Base-by-base conservation (phyloP, 345 rosid species). In the Arabidopsis suecica region DNA sequence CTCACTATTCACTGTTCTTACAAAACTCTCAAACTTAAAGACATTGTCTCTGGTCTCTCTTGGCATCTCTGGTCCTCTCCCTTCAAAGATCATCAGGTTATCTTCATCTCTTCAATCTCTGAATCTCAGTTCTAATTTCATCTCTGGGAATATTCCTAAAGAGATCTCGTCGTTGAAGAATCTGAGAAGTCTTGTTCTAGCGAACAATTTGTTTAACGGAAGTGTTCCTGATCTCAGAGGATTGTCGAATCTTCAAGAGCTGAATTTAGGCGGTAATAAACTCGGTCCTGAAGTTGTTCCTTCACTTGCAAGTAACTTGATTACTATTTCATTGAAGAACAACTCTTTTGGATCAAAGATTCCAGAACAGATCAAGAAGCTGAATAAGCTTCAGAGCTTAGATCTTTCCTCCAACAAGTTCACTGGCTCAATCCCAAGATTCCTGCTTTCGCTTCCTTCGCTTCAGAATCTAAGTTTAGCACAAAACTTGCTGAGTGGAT, bases 51-150 rank as follows among this genome's bases (percentile, higher is more conserved):
- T 94, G 4, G 88, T 91, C 51, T 90, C 95, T 14, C 75, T 91
- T 9, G 98, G 96, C 7, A 74, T 94, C 72, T 86, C 92, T 89
- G 98, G 98, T 67, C 86, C 85, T 6, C 84, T 94, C 8, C 91
- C 97, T 69, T 30, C 84, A 16, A 90, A 86, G 73, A 79, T 94
- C 77, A 72, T 10, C 53, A 86, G 96, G 75, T 66, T 94, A 41
- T 60, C 80, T 77, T 77, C 88, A 12, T 72, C 81, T 66, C 95
- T 94, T 16, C 75, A 81, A 58, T 77, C 82, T 49, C 82, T 94
- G 25, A 89, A 94, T 78, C 60, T 91, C 34, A 88, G 89, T 69
- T 90, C 91, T 6, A 91, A 91, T 83, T 90, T 82, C 83, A 81
- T 94, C 60, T 74, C 83, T n/a, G 96, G 96, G 9, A 57, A 64